phyloP scores from a whole-genome alignment of 768 basidiomycete genomes.

The Leccinellum albellum region DNA sequence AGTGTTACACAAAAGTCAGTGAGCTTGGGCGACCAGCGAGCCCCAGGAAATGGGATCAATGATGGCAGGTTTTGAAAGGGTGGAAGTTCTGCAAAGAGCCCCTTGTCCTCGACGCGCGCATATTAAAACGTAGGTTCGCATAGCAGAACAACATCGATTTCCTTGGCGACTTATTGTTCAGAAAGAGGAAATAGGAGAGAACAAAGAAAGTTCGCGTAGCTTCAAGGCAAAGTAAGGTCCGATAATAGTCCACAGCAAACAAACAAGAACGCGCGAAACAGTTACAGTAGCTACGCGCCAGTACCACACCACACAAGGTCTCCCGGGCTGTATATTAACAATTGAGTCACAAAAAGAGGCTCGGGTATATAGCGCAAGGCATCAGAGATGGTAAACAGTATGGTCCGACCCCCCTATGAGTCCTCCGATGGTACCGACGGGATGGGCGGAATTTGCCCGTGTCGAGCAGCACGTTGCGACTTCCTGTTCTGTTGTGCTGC shows the following conservation, averaged over 20 bases:
- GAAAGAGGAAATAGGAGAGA: conserved; percentile 9
- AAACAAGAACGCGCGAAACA: not conserved
- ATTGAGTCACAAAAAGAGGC: not conserved
- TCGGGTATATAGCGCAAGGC: conserved; percentile 27
- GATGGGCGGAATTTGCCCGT: conserved; percentile 26
- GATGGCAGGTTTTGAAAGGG: not conserved
- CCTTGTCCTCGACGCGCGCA: not conserved
- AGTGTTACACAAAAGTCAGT: conserved; percentile 6
- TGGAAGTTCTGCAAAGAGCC: not conserved
- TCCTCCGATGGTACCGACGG: conserved; percentile 28
- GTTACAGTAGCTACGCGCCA: no score
- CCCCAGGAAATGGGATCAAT: conserved; percentile 2
- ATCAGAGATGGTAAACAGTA: conserved; percentile 12
- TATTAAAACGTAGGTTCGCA: conserved; percentile 1
- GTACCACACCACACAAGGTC: conserved; percentile 2
- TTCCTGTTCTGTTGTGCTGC: conserved; percentile 58
- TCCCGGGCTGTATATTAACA: not conserved
- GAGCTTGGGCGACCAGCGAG: conserved; percentile 28
- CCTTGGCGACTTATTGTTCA: conserved; percentile 30
- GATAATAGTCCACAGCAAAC: conserved; percentile 6
- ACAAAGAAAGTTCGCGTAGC: conserved; percentile 18
- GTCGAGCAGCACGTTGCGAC: conserved; percentile 46
- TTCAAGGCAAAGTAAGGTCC: conserved; percentile 13
- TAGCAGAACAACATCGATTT: conserved; percentile 6
- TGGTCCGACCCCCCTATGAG: conserved; percentile 6